These are phyloP conservation scores for Ocimum tenuiflorum DNA, from an alignment of 257 asterid species.

Conservation along the genomic window DNA sequence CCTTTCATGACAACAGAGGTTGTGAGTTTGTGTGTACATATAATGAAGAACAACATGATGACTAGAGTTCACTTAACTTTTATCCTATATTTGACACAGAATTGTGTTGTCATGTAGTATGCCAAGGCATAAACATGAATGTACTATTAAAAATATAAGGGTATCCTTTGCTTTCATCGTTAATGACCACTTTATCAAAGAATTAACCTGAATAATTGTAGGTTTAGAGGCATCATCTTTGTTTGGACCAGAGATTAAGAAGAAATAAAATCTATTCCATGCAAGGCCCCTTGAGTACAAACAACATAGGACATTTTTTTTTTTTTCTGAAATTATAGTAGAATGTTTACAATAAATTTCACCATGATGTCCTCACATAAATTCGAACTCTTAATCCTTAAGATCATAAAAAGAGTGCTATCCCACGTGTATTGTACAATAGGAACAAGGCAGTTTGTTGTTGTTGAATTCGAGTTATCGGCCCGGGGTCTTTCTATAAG, in stretches of 20 bases:
- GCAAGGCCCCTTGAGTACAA: background rate
- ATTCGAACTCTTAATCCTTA: too few species aligned
- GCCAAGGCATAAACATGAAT: background rate
- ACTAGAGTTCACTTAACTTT: background rate
- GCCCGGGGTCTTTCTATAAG: too few species aligned
- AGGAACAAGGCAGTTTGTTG: too few species aligned
- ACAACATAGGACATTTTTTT: background rate
- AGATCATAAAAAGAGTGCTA: too few species aligned
- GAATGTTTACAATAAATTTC: too few species aligned
- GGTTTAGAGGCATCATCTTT: background rate
- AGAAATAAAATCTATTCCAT: background rate
- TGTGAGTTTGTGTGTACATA: background rate
- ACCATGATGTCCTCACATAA: too few species aligned
- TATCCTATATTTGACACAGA: background rate
- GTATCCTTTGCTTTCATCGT: background rate
- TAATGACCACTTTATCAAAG: background rate
- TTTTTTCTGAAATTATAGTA: too few species aligned
- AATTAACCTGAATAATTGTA: background rate
- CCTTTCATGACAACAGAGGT: background rate
- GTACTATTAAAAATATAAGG: background rate
- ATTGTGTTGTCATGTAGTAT: background rate
- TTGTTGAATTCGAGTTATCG: too few species aligned
- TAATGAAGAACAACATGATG: background rate
- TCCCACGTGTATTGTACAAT: too few species aligned
- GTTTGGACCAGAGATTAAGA: background rate